A percentile compares a stretch with the other conserved stretches of the same genome.
phyloP scores from a whole-genome alignment of 148 eudicot species.

The Rhododendron ferrugineum region DNA sequence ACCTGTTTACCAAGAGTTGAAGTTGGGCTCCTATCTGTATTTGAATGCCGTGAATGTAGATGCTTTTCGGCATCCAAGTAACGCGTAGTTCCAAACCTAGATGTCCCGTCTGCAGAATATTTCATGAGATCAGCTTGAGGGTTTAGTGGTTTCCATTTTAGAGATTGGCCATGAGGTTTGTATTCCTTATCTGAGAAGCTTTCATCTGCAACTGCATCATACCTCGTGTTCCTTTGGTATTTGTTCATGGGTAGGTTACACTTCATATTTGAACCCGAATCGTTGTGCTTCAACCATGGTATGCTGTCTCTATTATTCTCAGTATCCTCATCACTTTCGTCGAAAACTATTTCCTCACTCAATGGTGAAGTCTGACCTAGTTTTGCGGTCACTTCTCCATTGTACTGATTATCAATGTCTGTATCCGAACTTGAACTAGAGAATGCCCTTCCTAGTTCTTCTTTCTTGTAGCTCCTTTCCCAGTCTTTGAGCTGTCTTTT shows the following conservation, averaged over 20 bases:
- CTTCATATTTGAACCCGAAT: neutral
- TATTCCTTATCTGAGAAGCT: neutral
- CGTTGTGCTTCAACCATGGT: neutral
- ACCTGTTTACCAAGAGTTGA: neutral
- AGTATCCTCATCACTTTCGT: constrained; percentile 9
- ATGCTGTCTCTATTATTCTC: neutral
- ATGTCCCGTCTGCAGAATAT: constrained; percentile 11
- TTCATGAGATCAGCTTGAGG: neutral
- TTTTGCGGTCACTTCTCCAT: constrained; percentile 2
- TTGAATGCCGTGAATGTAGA: neutral
- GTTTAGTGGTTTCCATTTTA: constrained; percentile 6
- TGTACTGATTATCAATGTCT: neutral
- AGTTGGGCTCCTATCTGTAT: neutral
- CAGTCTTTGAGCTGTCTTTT: neutral
- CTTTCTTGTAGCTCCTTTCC: neutral
- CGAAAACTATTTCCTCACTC: neutral
- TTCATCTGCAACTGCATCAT: constrained; percentile 7
- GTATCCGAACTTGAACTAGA: constrained; percentile 7
- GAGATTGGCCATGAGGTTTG: neutral
- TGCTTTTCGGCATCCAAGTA: constrained; percentile 1
- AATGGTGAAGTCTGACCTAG: neutral
- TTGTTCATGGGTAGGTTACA: neutral
- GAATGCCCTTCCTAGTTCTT: neutral
- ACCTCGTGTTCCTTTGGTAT: neutral
- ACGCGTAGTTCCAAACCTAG: neutral